Evolutionary conservation across 2,329 filamentous ascomycete genomes (phyloP).

Genomic region (Alternaria rosae): DNA sequence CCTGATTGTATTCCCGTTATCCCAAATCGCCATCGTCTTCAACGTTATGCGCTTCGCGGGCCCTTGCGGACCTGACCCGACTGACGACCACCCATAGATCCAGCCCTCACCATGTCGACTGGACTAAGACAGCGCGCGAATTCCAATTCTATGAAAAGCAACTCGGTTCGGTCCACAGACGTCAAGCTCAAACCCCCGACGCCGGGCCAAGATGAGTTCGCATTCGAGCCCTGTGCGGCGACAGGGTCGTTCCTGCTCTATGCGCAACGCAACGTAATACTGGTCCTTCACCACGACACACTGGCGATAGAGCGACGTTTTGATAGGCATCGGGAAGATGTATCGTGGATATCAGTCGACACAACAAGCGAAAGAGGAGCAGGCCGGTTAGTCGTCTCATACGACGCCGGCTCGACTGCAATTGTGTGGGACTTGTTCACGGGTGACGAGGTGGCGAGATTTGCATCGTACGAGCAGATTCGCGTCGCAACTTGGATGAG

Average conservation of each 20-base stretch:
- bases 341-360: constrained; percentile 85
- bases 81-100: constrained; percentile 42
- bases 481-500: constrained; percentile 92
- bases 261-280: constrained; percentile 78
- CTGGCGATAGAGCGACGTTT: constrained; percentile 88
- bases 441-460: constrained; percentile 88
- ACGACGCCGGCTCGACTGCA: constrained; percentile 87
- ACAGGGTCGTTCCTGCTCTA: constrained; percentile 92
- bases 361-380: constrained; percentile 87
- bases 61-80: constrained; percentile 30
- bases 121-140: constrained; percentile 53
- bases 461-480: constrained; percentile 87
- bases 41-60: constrained; percentile 42
- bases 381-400: constrained; percentile 88
- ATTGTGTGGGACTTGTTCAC: constrained; percentile 98
- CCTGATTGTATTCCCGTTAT: constrained; percentile 37
- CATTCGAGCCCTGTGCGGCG: constrained; percentile 87
- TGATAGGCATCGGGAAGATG: constrained; percentile 80
- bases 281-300: constrained; percentile 92
- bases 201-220: constrained; percentile 55
- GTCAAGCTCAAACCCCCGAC: constrained; percentile 52
- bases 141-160: constrained; percentile 44
- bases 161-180: constrained; percentile 44
- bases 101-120: constrained; percentile 53
- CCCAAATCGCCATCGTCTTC: constrained; percentile 37